Base-by-base conservation (phyloP, 2,329 filamentous ascomycete species). In the Cadophora sp. region DNA sequence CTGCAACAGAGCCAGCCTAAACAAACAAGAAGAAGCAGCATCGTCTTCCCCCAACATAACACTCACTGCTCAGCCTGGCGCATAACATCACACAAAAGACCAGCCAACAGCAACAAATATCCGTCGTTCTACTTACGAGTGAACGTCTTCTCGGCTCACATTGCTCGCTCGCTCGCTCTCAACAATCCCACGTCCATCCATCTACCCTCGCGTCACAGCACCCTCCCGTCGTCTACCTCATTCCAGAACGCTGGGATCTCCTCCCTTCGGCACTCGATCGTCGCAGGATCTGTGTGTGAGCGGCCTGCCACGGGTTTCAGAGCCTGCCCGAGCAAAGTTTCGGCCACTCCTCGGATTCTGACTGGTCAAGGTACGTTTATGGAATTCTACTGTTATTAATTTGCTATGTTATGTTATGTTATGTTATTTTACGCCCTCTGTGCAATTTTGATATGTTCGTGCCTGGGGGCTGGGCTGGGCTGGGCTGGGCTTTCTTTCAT, bases 331-430 rank as follows among this genome's bases (percentile, higher is more conserved):
- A 51, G 43, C 60, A 61, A 8, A 62, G 27, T 62, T 34, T 37
- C 29, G 60, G 60, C 27, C 46, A 62, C 26, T 37, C 53, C 60
- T 51, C 26, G 43, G 46, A 16, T 46, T 37, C 29, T 31, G 14
- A 62, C 60, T 53, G 60, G 40, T 46, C 34, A 29, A 60, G 58
- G 34, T 61, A 43, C 24, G 40, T 43, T 43, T 29, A 61, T 46
- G 29, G 14, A 46, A 26, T 26, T 37, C 24, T 61, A n/a, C n/a
- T n/a, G n/a, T n/a, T n/a, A n/a, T n/a, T n/a, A n/a, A n/a, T n/a
- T n/a, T n/a, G n/a, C n/a, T n/a, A n/a, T 11, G 22, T 34, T 34
- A 14, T 60, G 34, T 50, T 31, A 31, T 22, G 16, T 3, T 48
- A 19, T 46, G 11, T 24, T 26, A 9, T 29, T 6, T 29, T 9